Percentiles rank a stretch among this genome's conserved stretches.
Evolutionary conservation across 106 monocot species (phyloP).

Genomic region (Xerophyta viscosa): DNA sequence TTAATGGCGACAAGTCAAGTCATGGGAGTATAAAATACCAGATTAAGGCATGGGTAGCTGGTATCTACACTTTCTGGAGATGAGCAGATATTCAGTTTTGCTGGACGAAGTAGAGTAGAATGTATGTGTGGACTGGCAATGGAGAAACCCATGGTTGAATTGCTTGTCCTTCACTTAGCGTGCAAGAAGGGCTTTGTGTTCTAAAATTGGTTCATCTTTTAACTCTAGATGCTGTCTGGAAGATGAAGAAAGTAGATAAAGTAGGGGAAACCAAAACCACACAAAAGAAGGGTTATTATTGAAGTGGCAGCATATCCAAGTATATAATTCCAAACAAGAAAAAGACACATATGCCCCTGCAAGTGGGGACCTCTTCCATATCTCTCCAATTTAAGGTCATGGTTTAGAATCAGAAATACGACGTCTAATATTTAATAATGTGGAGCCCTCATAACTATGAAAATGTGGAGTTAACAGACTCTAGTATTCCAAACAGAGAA

Average conservation of each 20-base stretch:
- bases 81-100: slow-evolving; percentile 7
- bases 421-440: too few species aligned
- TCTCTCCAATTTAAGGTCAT: too few species aligned
- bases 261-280: not conserved
- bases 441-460: too few species aligned
- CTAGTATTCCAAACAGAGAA: too few species aligned
- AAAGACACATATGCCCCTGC: too few species aligned
- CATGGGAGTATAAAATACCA: not conserved
- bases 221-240: not conserved
- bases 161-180: not conserved
- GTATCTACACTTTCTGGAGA: slow-evolving; percentile 16
- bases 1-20: not conserved
- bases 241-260: not conserved
- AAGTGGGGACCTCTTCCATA: too few species aligned
- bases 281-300: not conserved
- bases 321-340: too few species aligned
- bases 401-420: too few species aligned
- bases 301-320: too few species aligned
- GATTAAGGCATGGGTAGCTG: not conserved
- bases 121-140: slow-evolving; percentile 26
- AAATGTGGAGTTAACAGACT: too few species aligned
- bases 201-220: not conserved
- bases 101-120: slow-evolving; percentile 12
- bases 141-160: slow-evolving; percentile 44
- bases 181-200: not conserved